Conservation (phyloP, 2,329 filamentous ascomycete species). For the Sphaerulina musiva region DNA sequence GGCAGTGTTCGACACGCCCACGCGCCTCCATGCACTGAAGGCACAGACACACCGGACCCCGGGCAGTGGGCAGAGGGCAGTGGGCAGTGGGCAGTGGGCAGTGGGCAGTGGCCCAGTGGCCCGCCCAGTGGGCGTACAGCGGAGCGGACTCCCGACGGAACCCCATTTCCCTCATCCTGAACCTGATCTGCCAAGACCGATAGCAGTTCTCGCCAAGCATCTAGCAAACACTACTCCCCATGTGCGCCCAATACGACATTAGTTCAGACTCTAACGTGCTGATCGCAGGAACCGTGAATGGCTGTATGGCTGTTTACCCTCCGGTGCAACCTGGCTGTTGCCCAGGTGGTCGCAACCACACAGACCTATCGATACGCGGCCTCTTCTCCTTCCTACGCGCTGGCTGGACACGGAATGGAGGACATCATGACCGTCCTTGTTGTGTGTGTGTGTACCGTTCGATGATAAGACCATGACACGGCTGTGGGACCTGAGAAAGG, state of each 20-base stretch:
- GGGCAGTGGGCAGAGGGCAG: too few relatives aligned
- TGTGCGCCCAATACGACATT: background rate
- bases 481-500: slow-evolving; percentile 1
- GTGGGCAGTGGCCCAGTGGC: too few relatives aligned
- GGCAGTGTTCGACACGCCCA: too few relatives aligned
- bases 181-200: slow-evolving; percentile 1
- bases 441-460: background rate
- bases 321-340: too few relatives aligned
- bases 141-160: background rate
- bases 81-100: too few relatives aligned
- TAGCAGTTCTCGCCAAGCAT: background rate
- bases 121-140: background rate
- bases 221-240: background rate
- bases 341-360: too few relatives aligned
- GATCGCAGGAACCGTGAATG: background rate
- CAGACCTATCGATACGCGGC: too few relatives aligned
- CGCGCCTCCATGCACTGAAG: too few relatives aligned
- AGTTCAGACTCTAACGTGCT: slow-evolving; percentile 2
- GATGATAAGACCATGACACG: background rate
- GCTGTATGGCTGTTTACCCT: too few relatives aligned
- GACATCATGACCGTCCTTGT: slow-evolving; percentile 6
- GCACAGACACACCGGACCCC: background rate
- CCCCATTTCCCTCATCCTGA: background rate
- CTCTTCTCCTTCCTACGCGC: too few relatives aligned
- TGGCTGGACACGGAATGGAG: too few relatives aligned